Base-by-base conservation (phyloP, 148 eudicot species). In the Camellia japonica region DNA sequence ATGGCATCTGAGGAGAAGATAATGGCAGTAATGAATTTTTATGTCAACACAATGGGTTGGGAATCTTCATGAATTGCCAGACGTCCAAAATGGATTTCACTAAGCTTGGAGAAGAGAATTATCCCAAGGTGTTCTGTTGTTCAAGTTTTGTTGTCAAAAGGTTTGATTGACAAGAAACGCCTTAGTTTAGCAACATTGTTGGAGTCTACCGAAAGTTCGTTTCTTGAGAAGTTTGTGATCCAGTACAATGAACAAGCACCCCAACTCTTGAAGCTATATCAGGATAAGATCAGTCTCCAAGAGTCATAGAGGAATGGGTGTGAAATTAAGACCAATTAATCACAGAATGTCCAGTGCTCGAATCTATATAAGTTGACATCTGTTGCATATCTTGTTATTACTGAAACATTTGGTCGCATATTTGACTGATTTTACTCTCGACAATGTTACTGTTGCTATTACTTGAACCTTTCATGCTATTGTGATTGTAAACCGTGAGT, bases 51-150 rank as follows among this genome's bases (percentile, higher is more conserved):
- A 13, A 59, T 68, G 71, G 76, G 76, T 11, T 70, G 63, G 44
- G 14, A 59, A 12, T 51, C 71, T n/a, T 19, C 7, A 1, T 1
- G 5, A 9, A 46, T 80, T 56, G 66, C 51, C 7, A 42, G 12
- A 8, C 30, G 30, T 30, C 30, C 30, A 30, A 30, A 30, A 30
- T 30, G 30, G 30, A 30, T 30, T 30, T 30, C 30, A 30, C 30
- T 30, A 30, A 30, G 30, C 30, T 30, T 30, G 30, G 30, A 30
- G 30, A 30, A 30, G 30, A 30, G 30, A 30, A 83, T 76, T 38
- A 56, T 52, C 18, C 86, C 86, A 3, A 76, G 86, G 83, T 84
- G 81, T 75, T 20, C n/a, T 1, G 78, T 84, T 16, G 54, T 19
- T 30, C 43, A 71, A 30, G 6, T 72, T 80, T 47, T 84, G 69